Evolutionary conservation across 768 basidiomycete species (phyloP), one percentile per base, ranked within the genome.

Genomic region (Auriculariales sp.): DNA sequence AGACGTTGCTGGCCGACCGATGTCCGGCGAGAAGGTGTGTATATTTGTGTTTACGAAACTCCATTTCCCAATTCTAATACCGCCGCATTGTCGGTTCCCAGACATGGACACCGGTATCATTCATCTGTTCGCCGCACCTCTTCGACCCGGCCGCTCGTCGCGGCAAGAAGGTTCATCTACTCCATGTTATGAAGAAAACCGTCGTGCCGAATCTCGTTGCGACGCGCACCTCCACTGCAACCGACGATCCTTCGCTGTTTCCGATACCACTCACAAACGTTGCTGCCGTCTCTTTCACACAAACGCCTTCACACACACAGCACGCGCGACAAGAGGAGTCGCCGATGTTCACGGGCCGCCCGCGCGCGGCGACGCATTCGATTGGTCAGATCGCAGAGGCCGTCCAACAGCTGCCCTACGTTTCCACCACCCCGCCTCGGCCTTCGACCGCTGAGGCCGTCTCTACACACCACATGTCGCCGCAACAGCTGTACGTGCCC

Each of bases 161-260:
- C 61, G 83, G 78, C 33, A 77, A 73, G 63, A 83, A 77, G 62
- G 66, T 82, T 48, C 73, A 71, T 27, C 61, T 90, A 32, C 73
- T 88, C 64, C 79, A 85, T 19, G 69, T 85, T 35, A 66, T 89
- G 59, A 78, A 71, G 63, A 89, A 89, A 66, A 76, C 71, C 49
- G 66, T 87, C 28, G 68, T 72, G 0, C 63, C 77, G n/a, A 89
- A 82, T 58, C 59, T 88, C 17, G n/a, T n/a, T n/a, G n/a, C n/a
- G n/a, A n/a, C n/a, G n/a, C n/a, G n/a, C n/a, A n/a, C n/a, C n/a
- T 62, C 71, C 1, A 75, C 85, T 1, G 77, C 77, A 57, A 80
- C 75, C 59, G 52, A 81, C 53, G 71, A 75, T 53, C 71, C 74
- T 32, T 32, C 31, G 7, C 7, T 25, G 9, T 22, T 11, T 14